Percentiles rank a stretch among this genome's conserved stretches.
These are phyloP conservation scores for Gypsophila paniculata DNA, from an alignment of 179 eudicot species.

Conservation along the genomic window DNA sequence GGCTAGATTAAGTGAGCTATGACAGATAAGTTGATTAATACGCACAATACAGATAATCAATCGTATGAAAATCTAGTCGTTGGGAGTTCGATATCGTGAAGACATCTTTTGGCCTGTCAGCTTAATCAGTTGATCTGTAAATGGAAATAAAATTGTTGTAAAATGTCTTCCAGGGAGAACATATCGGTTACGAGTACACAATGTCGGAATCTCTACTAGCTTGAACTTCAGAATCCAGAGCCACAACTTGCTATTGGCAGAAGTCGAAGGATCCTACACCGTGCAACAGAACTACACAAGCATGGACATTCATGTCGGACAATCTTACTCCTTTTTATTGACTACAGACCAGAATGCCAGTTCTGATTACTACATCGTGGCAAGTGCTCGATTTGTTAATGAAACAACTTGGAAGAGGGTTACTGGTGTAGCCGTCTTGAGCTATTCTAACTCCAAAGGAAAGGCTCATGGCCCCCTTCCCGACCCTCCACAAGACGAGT, in stretches of 20 bases:
- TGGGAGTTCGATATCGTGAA: not conserved
- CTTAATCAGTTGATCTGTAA: not conserved
- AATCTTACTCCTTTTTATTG: slow-evolving; percentile 60
- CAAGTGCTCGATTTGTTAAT: slow-evolving; percentile 58
- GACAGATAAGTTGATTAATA: too few relatives aligned
- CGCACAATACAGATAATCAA: too few relatives aligned
- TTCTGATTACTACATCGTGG: slow-evolving; percentile 59
- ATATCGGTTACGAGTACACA: slow-evolving; percentile 58
- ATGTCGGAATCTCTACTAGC: slow-evolving; percentile 57
- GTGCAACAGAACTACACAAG: slow-evolving; percentile 64
- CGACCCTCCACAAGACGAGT: slow-evolving; percentile 53
- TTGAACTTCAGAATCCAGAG: slow-evolving; percentile 61
- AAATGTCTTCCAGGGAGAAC: slow-evolving; percentile 43
- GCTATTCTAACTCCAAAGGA: slow-evolving; percentile 60
- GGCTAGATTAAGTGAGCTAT: too few relatives aligned
- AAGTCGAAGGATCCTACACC: slow-evolving; percentile 62
- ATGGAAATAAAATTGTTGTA: not conserved
- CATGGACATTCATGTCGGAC: slow-evolving; percentile 62
- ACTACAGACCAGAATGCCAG: slow-evolving; percentile 67
- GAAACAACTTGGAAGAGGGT: slow-evolving; percentile 51
- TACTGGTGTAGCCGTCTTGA: slow-evolving; percentile 54
- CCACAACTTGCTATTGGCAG: slow-evolving; percentile 58
- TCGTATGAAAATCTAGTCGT: too few relatives aligned
- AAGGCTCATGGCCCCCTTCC: slow-evolving; percentile 64
- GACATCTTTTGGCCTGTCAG: not conserved